phyloP scores from a whole-genome alignment of 2,329 filamentous ascomycete genomes.

The Fusarium cicatricum region DNA sequence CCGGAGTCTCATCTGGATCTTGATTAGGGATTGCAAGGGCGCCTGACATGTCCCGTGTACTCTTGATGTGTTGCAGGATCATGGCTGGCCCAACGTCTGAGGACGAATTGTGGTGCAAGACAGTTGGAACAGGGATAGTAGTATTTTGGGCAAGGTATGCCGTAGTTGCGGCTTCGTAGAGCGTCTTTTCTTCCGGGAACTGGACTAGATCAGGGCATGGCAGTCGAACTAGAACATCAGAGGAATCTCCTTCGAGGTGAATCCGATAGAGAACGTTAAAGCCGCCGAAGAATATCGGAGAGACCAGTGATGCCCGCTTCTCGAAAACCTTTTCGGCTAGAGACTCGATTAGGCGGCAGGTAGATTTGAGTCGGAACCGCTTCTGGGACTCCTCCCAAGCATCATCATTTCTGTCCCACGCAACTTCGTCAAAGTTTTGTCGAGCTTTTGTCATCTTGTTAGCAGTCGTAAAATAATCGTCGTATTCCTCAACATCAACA shows the following conservation, averaged over 20 bases:
- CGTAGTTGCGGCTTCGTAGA: constrained; percentile 7
- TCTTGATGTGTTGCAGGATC: not conserved
- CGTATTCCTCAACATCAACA: no score
- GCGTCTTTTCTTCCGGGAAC: constrained; percentile 11
- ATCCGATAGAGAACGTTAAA: constrained; percentile 14
- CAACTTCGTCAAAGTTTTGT: constrained; percentile 4
- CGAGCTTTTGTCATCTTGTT: constrained; percentile 1
- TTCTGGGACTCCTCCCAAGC: constrained; percentile 2
- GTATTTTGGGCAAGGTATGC: not conserved
- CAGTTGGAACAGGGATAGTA: not conserved
- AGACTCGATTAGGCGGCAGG: not conserved
- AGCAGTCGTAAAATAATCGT: no score
- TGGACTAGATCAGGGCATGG: constrained; percentile 10
- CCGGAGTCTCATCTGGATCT: not conserved
- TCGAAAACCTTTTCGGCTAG: not conserved
- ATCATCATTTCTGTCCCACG: constrained; percentile 4
- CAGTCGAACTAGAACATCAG: constrained; percentile 3
- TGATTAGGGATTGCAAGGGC: constrained; percentile 1
- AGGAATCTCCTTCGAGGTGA: not conserved
- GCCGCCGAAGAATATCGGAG: constrained; percentile 5
- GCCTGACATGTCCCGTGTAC: not conserved
- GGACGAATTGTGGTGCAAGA: not conserved
- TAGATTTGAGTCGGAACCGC: not conserved
- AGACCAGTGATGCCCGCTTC: not conserved
- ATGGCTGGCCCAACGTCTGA: not conserved